Evolutionary conservation across 176 grass and related monocot species (phyloP), one percentile per base, ranked within the genome.

Genomic region (Pontederia crassipes): DNA sequence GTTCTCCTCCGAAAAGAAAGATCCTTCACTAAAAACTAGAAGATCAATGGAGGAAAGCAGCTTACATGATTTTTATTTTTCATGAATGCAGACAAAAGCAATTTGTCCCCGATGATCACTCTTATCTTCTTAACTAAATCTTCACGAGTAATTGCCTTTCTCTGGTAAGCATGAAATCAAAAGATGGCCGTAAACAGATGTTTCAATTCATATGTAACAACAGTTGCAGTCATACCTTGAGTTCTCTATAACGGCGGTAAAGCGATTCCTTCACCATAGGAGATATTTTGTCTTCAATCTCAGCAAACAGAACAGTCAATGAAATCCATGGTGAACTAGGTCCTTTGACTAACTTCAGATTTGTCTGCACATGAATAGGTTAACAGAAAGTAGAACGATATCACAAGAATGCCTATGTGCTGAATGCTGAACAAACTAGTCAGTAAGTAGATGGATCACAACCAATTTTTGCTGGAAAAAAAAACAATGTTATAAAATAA

Each of bases 241-340:
- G 29, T 56, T 95, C 85, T 64, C 83, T 67, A 64, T 89, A 76
- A 70, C 86, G 89, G 66, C 82, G 76, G 45, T 82, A 77, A 10
- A 95, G 76, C 20, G 89, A 67, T 52, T 95, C 82, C 79, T 60
- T 89, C 46, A 79, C 67, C 20, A 83, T 70, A 12, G 74, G 73
- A 54, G 82, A 80, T 62, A 89, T 66, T 24, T 48, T 71, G 12
- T 78, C 73, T 70, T 95, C 70, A 69, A 89, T 86, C 49, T 66
- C 75, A 53, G 58, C 65, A 78, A 86, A 95, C 4, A 95, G 67
- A 45, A 74, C 67, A 69, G 35, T 67, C 59, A 89, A 89, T 28
- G 85, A 75, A 75, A 86, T 80, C 81, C 89, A 89, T 67, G 85
- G 82, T 17, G 89, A 81, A 11, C 27, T 83, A 64, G 82, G 85